Evolutionary conservation across 2,329 filamentous ascomycete species (phyloP).

Genomic region (Colletotrichum agaves): DNA sequence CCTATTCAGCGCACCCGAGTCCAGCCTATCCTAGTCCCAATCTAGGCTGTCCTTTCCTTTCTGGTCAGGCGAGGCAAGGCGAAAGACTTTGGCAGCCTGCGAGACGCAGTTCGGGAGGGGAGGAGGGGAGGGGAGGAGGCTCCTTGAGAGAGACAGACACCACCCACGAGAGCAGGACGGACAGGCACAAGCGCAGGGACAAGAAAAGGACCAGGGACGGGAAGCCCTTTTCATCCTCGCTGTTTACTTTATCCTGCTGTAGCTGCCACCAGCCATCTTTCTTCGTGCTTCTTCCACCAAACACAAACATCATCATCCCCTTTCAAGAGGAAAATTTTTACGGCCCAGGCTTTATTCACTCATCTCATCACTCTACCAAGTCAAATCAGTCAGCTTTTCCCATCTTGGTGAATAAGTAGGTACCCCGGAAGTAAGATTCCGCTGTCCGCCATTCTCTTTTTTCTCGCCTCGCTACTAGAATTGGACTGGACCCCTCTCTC

Average conservation of each 20-base stretch:
- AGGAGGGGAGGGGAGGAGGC: no score
- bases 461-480: slow-evolving; percentile 16
- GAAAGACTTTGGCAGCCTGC: neutral
- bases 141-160: neutral
- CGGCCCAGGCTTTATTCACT: no score
- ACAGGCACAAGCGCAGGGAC: no score
- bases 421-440: slow-evolving; percentile 9
- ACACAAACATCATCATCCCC: slow-evolving; percentile 10
- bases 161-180: neutral
- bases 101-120: neutral
- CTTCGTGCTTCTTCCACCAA: slow-evolving; percentile 38
- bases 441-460: slow-evolving; percentile 2
- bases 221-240: no score
- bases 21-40: neutral
- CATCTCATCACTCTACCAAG: neutral
- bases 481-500: slow-evolving; percentile 32
- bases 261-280: slow-evolving; percentile 2
- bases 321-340: slow-evolving; percentile 24
- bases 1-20: slow-evolving; percentile 7
- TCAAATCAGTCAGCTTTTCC: neutral
- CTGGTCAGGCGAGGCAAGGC: neutral
- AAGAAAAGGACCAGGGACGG: no score
- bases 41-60: slow-evolving; percentile 3
- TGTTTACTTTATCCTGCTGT: neutral
- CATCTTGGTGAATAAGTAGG: neutral